Percentiles rank a stretch among this genome's conserved stretches.
Conservation (phyloP, 202 grass and related monocot species). For the Panicum hallii region DNA sequence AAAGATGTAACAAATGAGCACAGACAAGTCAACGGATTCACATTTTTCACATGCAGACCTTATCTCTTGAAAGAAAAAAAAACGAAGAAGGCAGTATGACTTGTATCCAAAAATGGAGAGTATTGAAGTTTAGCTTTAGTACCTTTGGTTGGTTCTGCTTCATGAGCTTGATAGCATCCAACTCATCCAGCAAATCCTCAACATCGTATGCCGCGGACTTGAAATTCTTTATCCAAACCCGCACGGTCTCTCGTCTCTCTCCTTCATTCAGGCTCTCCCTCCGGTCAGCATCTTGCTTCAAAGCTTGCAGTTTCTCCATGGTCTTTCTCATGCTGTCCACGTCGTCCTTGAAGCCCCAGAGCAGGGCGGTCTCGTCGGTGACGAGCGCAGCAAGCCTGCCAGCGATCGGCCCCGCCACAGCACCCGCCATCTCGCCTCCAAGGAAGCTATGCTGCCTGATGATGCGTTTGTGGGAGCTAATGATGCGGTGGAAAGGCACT, state of each 20-base stretch:
- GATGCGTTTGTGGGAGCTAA: too few species aligned
- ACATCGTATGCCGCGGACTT: neutral
- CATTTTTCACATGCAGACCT: too few species aligned
- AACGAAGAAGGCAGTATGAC: too few species aligned
- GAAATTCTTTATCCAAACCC: neutral
- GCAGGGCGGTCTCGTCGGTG: neutral
- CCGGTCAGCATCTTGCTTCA: neutral
- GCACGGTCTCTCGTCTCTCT: too few species aligned
- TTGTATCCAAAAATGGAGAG: too few species aligned
- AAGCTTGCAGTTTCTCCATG: neutral
- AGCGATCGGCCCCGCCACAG: neutral
- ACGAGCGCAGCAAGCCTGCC: neutral
- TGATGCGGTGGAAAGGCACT: too few species aligned
- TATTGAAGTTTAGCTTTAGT: neutral
- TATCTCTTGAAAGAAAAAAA: too few species aligned
- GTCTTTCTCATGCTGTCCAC: neutral
- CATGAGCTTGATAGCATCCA: neutral
- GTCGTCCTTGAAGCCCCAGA: neutral
- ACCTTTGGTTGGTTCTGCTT: constrained; percentile 27
- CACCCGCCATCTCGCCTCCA: neutral
- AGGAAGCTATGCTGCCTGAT: too few species aligned
- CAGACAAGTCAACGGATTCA: too few species aligned
- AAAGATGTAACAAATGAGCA: too few species aligned
- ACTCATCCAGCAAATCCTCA: constrained; percentile 6
- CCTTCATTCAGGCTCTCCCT: neutral